Evolutionary conservation across 108 stramenopile species (phyloP), one percentile per base, ranked within the genome.

Genomic region (Cyclotella baltica): DNA sequence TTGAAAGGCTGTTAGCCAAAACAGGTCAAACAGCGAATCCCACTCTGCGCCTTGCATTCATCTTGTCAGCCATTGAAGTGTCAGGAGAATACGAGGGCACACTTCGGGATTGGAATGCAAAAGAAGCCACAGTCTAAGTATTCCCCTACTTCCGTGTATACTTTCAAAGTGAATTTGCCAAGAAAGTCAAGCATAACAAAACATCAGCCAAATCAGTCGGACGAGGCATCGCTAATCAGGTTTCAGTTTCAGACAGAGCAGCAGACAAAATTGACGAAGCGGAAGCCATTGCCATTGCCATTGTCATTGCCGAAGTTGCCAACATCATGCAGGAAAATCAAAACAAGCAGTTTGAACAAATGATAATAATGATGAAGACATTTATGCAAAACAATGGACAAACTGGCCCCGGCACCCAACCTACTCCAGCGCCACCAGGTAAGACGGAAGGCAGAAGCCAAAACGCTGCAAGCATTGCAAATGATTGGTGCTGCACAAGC

Each of bases 281-380:
- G 0, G 47, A 68, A 28, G 27, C 48, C 15, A 19, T 18, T 51
- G 66, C 66, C 16, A 29, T 50, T 25, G 67, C 51, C n/a, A n/a
- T n/a, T n/a, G n/a, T n/a, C 4, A 51, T 68, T 6, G 67, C 67
- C 0, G 67, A 68, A 34, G 47, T 68, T 15, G 27, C 67, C 29
- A 46, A 25, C 1, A 25, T 47, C 23, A 20, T 67, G 47, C 66
- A 67, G 22, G 20, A 38, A 48, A 27, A 67, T 27, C 43, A 67
- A 8, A 25, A 47, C 1, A 30, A 67, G 48, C 68, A 69, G 29
- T 22, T 69, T 9, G 38, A 69, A 13, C 30, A 52, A 29, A 69
- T 69, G 68, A 69, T 69, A 29, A 13, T 22, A 10, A 53, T 69
- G 68, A 53, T 69, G 4, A 40, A 69, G 31, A 37, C 25, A 38